Conservation (phyloP, 495 filamentous ascomycete species). For the Aspergillus nidulans region DNA sequence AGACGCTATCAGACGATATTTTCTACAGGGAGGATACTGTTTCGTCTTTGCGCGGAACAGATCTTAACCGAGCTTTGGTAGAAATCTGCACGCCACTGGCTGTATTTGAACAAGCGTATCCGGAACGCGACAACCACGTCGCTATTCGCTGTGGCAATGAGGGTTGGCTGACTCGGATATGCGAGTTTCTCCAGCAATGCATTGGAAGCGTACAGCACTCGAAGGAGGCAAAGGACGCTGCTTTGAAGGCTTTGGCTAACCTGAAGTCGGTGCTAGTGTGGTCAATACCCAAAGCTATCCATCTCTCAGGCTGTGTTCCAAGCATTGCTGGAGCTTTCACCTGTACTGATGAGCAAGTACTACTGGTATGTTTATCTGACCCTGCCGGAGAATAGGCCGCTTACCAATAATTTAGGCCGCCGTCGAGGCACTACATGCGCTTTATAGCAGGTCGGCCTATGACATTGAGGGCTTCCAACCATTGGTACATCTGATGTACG, state of each 20-base stretch:
- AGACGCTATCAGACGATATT: constrained; percentile 91
- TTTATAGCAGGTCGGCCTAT: constrained; percentile 72
- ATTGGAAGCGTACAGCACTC: constrained; percentile 60
- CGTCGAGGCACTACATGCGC: constrained; percentile 74
- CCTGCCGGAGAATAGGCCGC: neutral
- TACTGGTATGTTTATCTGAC: constrained; percentile 60
- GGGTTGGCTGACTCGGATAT: constrained; percentile 80
- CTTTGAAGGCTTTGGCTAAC: constrained; percentile 68
- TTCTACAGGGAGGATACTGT: constrained; percentile 86
- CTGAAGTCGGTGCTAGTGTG: constrained; percentile 74
- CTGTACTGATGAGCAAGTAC: constrained; percentile 64
- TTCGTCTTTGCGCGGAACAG: constrained; percentile 73
- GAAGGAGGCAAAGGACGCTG: constrained; percentile 55
- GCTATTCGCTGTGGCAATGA: constrained; percentile 69
- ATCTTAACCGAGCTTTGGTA: constrained; percentile 81
- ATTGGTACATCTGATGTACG: constrained; percentile 75
- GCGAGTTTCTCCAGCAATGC: constrained; percentile 69
- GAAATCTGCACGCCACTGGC: constrained; percentile 83
- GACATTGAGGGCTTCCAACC: constrained; percentile 74
- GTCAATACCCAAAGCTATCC: constrained; percentile 78
- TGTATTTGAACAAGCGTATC: constrained; percentile 70
- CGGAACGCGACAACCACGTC: constrained; percentile 57
- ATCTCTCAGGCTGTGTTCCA: constrained; percentile 62
- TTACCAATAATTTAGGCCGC: constrained; percentile 55
- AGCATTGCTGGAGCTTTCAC: constrained; percentile 72